Evolutionary conservation across 2,329 filamentous ascomycete species (phyloP).

Genomic region (Capronia coronata): DNA sequence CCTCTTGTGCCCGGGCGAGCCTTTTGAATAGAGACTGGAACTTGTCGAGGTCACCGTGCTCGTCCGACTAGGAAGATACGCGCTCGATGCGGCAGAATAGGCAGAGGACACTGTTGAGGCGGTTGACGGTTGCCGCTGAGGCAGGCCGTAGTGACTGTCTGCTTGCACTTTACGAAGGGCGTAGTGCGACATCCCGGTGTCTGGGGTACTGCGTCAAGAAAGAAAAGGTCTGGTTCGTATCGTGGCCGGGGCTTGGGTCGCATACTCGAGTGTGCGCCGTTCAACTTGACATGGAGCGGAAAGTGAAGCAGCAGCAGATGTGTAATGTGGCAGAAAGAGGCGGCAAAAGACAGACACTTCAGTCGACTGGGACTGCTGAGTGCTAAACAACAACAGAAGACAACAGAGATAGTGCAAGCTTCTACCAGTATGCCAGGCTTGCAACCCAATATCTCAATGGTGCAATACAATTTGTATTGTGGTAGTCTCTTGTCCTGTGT

Average conservation of each 20-base stretch:
- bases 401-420: neutral
- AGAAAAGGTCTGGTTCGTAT: conserved; percentile 3
- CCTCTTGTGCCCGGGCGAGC: conserved; percentile 56
- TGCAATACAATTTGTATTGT: too few relatives aligned
- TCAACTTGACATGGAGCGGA: conserved; percentile 1
- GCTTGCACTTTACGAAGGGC: conserved; percentile 22
- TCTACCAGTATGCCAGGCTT: neutral
- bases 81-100: conserved; percentile 45
- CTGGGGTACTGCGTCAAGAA: neutral
- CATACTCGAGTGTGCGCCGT: conserved; percentile 11
- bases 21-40: conserved; percentile 52
- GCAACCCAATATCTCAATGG: neutral
- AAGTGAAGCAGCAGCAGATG: neutral
- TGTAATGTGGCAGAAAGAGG: neutral
- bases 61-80: conserved; percentile 50
- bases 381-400: neutral
- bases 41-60: conserved; percentile 67
- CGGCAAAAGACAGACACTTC: neutral
- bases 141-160: conserved; percentile 25
- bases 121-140: conserved; percentile 49
- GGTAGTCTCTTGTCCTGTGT: too few relatives aligned
- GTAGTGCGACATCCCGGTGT: conserved; percentile 25
- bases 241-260: conserved; percentile 11
- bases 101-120: conserved; percentile 51
- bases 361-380: neutral